Evolutionary conservation across 2,329 filamentous ascomycete genomes (phyloP), one percentile per base, ranked within the genome.

Genomic region (Pyrenophora seminiperda): DNA sequence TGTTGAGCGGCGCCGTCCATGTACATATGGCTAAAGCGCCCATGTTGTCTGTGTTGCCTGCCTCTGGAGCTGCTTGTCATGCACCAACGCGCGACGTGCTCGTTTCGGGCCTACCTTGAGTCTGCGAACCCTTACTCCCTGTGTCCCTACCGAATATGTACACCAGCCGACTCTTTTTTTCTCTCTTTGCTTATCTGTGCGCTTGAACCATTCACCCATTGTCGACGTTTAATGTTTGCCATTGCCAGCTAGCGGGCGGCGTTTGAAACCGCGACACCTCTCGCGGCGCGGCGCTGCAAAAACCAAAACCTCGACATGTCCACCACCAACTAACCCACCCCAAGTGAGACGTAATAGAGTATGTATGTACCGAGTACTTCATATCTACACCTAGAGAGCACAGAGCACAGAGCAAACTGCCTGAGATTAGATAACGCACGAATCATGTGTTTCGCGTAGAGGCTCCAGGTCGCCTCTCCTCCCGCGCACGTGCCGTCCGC

Each of bases 51-150:
- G 13, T 13, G 19, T 30, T 41, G 53, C 53, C 54, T 57, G 53
- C 55, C 42, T n/a, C n/a, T n/a, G n/a, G n/a, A n/a, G n/a, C n/a
- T n/a, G n/a, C n/a, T n/a, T 50, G 32, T 53, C 39, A 53, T 59
- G 59, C 50, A 61, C 45, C 48, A 49, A 32, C 52, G 52, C 54
- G 34, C 46, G 37, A 60, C 49, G 46, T 59, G 47, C 56, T 53
- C 19, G 45, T 51, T 51, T 53, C 14, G 54, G 46, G 33, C 31
- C 32, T 32, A 44, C 41, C 30, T 44, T 30, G 20, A 37, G 36
- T 32, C 24, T 36, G 41, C 41, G 43, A 46, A 46, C 34, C 43
- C 37, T 46, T 46, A n/a, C n/a, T n/a, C n/a, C n/a, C n/a, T n/a
- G n/a, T n/a, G n/a, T n/a, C n/a, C n/a, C n/a, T n/a, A n/a, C n/a